phyloP scores from a whole-genome alignment of 768 basidiomycete genomes.

The Termitomyces sp. region DNA sequence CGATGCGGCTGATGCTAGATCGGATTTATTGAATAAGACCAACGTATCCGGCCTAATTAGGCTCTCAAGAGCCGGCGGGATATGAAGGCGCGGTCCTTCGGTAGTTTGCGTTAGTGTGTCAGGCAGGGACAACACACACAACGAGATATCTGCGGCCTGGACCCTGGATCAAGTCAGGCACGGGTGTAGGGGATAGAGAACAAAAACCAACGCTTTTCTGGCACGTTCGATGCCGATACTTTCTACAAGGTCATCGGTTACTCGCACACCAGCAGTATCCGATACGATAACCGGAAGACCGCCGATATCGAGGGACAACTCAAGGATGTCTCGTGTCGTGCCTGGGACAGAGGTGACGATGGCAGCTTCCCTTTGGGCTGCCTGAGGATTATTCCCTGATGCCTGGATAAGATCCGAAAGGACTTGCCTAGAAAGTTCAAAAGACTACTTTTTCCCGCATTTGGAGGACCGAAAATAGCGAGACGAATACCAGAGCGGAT shows the following conservation, averaged over 20 bases:
- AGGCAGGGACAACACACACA: conserved; percentile 80
- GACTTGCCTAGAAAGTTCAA: conserved; percentile 76
- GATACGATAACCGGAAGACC: conserved; percentile 78
- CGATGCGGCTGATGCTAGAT: conserved; percentile 34
- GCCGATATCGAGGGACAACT: conserved; percentile 83
- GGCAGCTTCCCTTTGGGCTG: conserved; percentile 84
- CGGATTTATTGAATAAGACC: conserved; percentile 78
- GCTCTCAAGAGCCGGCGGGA: conserved; percentile 45
- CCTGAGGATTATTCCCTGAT: background rate
- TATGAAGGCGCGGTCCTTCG: conserved; percentile 11
- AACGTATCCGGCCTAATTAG: conserved; percentile 58
- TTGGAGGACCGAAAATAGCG: conserved; percentile 90
- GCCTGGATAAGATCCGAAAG: conserved; percentile 2
- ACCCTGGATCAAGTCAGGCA: conserved; percentile 41
- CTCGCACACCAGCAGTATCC: conserved; percentile 84
- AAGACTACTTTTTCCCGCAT: conserved; percentile 90
- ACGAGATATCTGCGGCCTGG: conserved; percentile 58
- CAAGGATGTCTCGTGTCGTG: conserved; percentile 86
- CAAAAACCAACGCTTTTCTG: conserved; percentile 49
- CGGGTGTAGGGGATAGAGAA: background rate
- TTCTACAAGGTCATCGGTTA: conserved; percentile 70
- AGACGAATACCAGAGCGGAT: conserved; percentile 78
- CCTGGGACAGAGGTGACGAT: conserved; percentile 88
- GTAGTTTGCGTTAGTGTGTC: conserved; percentile 28
- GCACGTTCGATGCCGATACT: conserved; percentile 80